Conservation (phyloP, 2,329 filamentous ascomycete genomes). For the Fusarium compactum region DNA sequence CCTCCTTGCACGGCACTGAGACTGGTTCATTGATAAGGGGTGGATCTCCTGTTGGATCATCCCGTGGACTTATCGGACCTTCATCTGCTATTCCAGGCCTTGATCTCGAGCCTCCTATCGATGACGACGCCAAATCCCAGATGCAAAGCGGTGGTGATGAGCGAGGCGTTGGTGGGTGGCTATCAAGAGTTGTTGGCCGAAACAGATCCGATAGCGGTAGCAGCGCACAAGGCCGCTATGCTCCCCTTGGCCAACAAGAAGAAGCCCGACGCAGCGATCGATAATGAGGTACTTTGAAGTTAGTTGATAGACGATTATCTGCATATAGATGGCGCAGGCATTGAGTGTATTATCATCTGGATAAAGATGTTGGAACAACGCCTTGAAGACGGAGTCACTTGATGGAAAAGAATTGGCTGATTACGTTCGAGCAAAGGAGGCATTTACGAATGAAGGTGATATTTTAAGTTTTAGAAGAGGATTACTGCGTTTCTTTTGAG, state of each 20-base stretch:
- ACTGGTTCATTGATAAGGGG: constrained; percentile 83
- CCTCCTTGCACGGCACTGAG: constrained; percentile 80
- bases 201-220: constrained; percentile 55
- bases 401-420: constrained; percentile 16
- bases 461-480: constrained; percentile 23
- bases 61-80: constrained; percentile 70
- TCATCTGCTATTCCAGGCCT: constrained; percentile 82
- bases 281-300: constrained; percentile 41
- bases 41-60: constrained; percentile 79
- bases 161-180: constrained; percentile 64
- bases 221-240: constrained; percentile 58
- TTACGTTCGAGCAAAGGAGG: constrained; percentile 4
- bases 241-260: constrained; percentile 58
- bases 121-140: constrained; percentile 61
- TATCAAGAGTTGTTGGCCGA: constrained; percentile 56
- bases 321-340: constrained; percentile 55
- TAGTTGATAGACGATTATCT: constrained; percentile 48
- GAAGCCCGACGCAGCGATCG: constrained; percentile 49
- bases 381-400: constrained; percentile 19
- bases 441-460: constrained; percentile 28
- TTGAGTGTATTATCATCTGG: constrained; percentile 32
- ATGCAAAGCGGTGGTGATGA: constrained; percentile 51
- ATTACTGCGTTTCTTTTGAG: constrained; percentile 17
- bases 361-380: constrained; percentile 29
- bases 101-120: constrained; percentile 81